Conservation (phyloP, 441 rosid genomes). For the Erodium texanum region DNA sequence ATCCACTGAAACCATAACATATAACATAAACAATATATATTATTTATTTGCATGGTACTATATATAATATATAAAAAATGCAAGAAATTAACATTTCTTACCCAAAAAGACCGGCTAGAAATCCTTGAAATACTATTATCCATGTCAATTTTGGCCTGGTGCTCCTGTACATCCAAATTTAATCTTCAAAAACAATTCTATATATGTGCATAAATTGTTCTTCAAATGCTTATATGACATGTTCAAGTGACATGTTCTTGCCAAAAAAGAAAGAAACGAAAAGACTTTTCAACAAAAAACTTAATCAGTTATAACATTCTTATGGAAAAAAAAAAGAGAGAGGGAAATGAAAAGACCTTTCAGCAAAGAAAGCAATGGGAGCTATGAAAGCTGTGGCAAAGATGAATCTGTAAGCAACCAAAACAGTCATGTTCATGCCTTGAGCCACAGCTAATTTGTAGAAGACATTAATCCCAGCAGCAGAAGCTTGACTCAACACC, state of each 20-base stretch:
- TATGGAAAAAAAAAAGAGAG: no score
- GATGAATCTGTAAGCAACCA: slow-evolving; percentile 34
- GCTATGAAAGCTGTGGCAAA: slow-evolving; percentile 33
- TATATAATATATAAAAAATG: no score
- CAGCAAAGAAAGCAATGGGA: slow-evolving; percentile 33
- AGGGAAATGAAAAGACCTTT: slow-evolving; percentile 24
- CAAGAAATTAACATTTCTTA: slow-evolving; percentile 1
- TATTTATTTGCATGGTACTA: no score
- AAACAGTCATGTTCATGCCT: slow-evolving; percentile 33
- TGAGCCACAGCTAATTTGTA: slow-evolving; percentile 30
- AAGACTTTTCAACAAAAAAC: neutral
- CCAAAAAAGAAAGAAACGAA: no score
- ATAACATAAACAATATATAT: no score
- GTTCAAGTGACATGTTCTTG: no score
- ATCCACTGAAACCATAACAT: slow-evolving; percentile 26
- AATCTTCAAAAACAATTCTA: neutral
- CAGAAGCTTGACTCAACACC: slow-evolving; percentile 31
- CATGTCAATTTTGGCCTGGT: slow-evolving; percentile 22
- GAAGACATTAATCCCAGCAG: slow-evolving; percentile 28
- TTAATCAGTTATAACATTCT: no score
- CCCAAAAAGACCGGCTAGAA: slow-evolving; percentile 29
- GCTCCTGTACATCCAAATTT: slow-evolving; percentile 5
- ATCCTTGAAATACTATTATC: slow-evolving; percentile 21
- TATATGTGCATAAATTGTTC: no score
- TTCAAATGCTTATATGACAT: no score